These are phyloP conservation scores for Neohortaea acidophila DNA, from an alignment of 495 filamentous ascomycete genomes.

Conservation along the genomic window DNA sequence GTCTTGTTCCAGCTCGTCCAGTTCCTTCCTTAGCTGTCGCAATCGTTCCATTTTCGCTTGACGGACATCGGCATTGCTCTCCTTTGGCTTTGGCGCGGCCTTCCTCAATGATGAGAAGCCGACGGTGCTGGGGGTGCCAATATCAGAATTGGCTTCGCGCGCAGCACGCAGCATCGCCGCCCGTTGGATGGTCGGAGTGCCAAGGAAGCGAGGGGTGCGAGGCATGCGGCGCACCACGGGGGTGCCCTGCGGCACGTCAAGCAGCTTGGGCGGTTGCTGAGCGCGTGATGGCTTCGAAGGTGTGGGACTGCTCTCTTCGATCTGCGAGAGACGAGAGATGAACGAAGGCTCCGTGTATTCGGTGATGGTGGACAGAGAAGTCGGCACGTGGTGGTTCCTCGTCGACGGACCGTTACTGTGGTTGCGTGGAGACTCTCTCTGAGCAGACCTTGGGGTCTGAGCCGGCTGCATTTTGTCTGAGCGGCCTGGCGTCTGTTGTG, in stretches of 20 bases:
- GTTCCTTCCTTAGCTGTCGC: conserved; percentile 2
- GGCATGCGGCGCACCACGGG: neutral
- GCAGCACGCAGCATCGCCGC: neutral
- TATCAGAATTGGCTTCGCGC: no score
- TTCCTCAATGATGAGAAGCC: no score
- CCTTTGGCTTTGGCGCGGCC: neutral
- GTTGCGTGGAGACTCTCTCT: neutral
- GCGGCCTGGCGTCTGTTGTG: neutral
- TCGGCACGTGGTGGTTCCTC: conserved; percentile 7
- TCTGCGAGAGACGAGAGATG: no score
- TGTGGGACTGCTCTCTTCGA: neutral
- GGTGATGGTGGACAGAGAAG: conserved; percentile 12
- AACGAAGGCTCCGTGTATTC: conserved; percentile 9
- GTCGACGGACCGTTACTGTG: conserved; percentile 1
- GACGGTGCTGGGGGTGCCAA: no score
- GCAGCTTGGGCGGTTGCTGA: neutral
- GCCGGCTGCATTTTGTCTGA: neutral
- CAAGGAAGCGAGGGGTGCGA: neutral
- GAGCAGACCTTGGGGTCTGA: neutral
- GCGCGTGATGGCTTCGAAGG: conserved; percentile 1
- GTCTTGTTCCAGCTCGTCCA: conserved; percentile 8
- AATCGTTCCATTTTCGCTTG: conserved; percentile 5
- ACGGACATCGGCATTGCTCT: conserved; percentile 5
- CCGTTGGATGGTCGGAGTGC: neutral
- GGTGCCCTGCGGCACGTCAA: neutral